These are phyloP conservation scores for Globisporangium okanoganense DNA, from an alignment of 352 stramenopile species.

Conservation along the genomic window DNA sequence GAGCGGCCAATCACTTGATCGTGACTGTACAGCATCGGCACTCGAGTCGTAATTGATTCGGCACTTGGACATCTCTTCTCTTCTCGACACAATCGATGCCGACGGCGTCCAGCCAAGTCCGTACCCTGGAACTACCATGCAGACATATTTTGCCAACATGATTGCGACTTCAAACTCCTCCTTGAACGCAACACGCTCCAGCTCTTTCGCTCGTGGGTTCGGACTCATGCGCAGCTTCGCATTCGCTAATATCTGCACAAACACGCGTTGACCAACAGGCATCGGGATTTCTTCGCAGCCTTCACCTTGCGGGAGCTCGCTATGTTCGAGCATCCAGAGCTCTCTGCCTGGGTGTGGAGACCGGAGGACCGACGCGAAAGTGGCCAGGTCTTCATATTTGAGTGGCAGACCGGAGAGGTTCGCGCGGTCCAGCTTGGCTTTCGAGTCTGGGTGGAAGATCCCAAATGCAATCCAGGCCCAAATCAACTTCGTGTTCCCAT, in stretches of 20 bases:
- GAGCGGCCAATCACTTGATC: neutral
- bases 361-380: constrained; percentile 13
- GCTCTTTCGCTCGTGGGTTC: neutral
- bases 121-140: neutral
- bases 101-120: neutral
- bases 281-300: constrained; percentile 23
- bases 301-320: constrained; percentile 18
- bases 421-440: constrained; percentile 21
- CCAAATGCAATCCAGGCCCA: constrained; percentile 43
- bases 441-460: constrained; percentile 37
- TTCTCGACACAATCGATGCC: neutral
- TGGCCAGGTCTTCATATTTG: neutral
- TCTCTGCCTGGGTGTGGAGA: constrained; percentile 18
- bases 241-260: neutral
- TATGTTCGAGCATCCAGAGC: constrained; percentile 20
- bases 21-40: too few species aligned
- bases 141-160: neutral
- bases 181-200: too few species aligned
- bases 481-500: constrained; percentile 17
- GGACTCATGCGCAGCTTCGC: neutral
- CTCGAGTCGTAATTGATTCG: too few species aligned
- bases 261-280: constrained; percentile 5
- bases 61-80: neutral
- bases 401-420: constrained; percentile 28
- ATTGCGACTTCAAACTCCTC: neutral